Percentiles rank a stretch among this genome's conserved stretches.
Conservation (phyloP, 768 basidiomycete genomes). For the Neoboletus subvelutipes region DNA sequence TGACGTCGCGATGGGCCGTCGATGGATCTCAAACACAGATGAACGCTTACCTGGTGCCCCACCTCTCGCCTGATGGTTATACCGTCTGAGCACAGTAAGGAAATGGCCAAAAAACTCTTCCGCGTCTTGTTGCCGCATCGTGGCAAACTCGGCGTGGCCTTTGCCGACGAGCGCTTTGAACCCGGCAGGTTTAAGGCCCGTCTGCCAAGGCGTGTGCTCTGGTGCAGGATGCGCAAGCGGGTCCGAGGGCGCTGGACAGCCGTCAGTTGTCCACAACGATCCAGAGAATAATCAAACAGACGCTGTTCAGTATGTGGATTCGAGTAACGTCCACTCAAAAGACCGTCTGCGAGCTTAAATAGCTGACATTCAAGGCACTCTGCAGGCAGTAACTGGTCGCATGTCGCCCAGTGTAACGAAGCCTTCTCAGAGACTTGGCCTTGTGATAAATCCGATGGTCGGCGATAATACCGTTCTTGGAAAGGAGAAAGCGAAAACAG, state of each 20-base stretch:
- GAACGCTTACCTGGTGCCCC: constrained; percentile 34
- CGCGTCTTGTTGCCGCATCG: constrained; percentile 96
- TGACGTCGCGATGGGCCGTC: not conserved
- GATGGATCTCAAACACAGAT: not conserved
- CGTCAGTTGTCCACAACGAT: constrained; percentile 6
- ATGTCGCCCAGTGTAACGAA: constrained; percentile 55
- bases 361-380: constrained; percentile 95
- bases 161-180: constrained; percentile 92
- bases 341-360: constrained; percentile 87
- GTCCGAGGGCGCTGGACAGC: constrained; percentile 27
- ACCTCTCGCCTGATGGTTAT: constrained; percentile 49
- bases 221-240: constrained; percentile 33
- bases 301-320: constrained; percentile 46
- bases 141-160: constrained; percentile 91
- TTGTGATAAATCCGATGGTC: constrained; percentile 11
- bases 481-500: constrained; percentile 82
- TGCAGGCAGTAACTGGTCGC: constrained; percentile 68
- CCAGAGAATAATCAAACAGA: constrained; percentile 9
- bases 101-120: constrained; percentile 92
- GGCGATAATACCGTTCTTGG: constrained; percentile 61
- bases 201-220: constrained; percentile 48
- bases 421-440: constrained; percentile 32
- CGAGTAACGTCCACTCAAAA: constrained; percentile 90
- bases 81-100: constrained; percentile 66
- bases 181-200: constrained; percentile 74